Base-by-base conservation (phyloP, 176 grass and related monocot genomes). In the Canna indica region DNA sequence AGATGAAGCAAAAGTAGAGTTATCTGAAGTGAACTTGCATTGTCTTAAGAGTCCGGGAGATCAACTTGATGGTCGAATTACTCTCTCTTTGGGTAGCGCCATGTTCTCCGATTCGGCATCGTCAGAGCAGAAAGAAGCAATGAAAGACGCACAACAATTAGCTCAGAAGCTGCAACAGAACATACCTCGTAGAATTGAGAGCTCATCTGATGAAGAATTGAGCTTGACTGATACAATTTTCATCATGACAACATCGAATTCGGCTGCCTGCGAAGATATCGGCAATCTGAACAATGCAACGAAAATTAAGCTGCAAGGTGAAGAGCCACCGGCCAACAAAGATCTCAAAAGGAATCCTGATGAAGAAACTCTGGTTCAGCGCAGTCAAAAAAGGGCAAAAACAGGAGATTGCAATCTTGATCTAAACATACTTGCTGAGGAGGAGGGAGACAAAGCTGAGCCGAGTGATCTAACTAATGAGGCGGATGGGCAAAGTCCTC, bases 401-500 rank as follows among this genome's bases (percentile, higher is more conserved):
- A 33, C 16, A 33, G 26, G 36, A 41, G 35, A 26, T 48, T 29
- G 30, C 68, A 7, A 5, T 25, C 68, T 33, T 18, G 68, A 70
- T 14, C 68, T 70, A 0, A 70, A 70, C 68, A 14, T 70, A 1
- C 42, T 50, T 4, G 60, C 41, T 45, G 58, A 71, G 29, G 73
- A 31, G 27, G 74, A 50, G 2, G 73, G 72, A 54, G 79, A 73
- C 42, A 78, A 89, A 47, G 88, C 67, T 0, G 50, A 85, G 1
- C 92, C 85, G 7, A 96, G 85, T 34, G 85, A 96, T 75, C 81
- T 96, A 30, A 91, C 88, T n/a, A 67, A 96, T 33, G 92, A 96
- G 70, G 65, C 67, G 24, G 48, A 36, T 17, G 33, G 28, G 29
- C 26, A 8, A 35, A 56, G 57, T 4, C 60, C 68, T 1, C 36